phyloP scores from a whole-genome alignment of 2,329 filamentous ascomycete species.

The Arthrobotrys pseudoclavata region DNA sequence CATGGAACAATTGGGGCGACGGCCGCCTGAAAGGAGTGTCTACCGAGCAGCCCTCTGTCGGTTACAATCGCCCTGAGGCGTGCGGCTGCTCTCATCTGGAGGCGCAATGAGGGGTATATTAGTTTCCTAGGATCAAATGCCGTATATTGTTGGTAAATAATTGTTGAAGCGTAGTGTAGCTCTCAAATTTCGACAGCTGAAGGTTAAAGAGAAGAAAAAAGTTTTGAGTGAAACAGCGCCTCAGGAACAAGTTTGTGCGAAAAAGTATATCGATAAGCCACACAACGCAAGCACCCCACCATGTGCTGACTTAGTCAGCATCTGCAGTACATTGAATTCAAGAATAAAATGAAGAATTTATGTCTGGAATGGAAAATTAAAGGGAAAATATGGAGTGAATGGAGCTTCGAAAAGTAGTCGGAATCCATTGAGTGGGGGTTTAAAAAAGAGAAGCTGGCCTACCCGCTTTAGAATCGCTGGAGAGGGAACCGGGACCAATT shows the following conservation, averaged over 20 bases:
- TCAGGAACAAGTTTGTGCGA: conserved; percentile 6
- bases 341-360: too few relatives aligned
- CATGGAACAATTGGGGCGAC: conserved; percentile 13
- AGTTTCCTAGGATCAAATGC: background rate
- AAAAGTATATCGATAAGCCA: conserved; percentile 35
- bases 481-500: conserved; percentile 39
- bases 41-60: conserved; percentile 33
- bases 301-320: background rate
- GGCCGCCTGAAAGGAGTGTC: conserved; percentile 8
- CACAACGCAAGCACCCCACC: conserved; percentile 13
- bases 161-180: background rate
- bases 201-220: conserved; percentile 17
- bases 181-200: background rate
- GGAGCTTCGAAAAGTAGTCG: background rate
- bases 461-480: conserved; percentile 20
- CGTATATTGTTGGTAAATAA: conserved; percentile 1
- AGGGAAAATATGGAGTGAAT: background rate
- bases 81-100: conserved; percentile 48
- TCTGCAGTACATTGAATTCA: background rate
- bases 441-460: background rate
- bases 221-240: background rate
- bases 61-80: conserved; percentile 29
- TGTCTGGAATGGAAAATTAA: too few relatives aligned
- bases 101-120: background rate
- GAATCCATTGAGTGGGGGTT: background rate